Percentiles rank a stretch among this genome's conserved stretches.
Evolutionary conservation across 2,329 filamentous ascomycete species (phyloP).

Genomic region (Aspergillus persii): DNA sequence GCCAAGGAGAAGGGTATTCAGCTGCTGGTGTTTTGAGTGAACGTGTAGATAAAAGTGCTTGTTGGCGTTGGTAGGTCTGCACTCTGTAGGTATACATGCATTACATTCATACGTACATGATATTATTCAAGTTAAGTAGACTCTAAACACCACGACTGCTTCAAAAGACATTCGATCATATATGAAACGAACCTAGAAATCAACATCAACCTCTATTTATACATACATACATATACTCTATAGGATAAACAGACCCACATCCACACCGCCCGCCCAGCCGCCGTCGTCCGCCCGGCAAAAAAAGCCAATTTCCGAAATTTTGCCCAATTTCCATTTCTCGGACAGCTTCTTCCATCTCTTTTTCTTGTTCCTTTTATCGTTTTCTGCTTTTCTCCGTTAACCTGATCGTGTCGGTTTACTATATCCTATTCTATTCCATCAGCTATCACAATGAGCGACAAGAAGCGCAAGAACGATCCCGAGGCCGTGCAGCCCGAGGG

Average conservation of each 20-base stretch:
- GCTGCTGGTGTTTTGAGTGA: conserved; percentile 49
- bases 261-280: conserved; percentile 22
- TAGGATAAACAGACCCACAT: background rate
- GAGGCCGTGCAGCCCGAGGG: conserved; percentile 27
- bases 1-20: conserved; percentile 54
- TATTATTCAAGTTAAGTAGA: no score
- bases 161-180: no score
- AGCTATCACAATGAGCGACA: conserved; percentile 33
- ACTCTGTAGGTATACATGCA: background rate
- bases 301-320: conserved; percentile 29
- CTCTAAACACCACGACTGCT: no score
- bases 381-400: background rate
- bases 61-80: conserved; percentile 8
- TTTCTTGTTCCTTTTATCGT: conserved; percentile 1
- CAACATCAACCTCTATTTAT: no score
- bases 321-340: background rate
- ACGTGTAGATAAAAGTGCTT: background rate
- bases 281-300: conserved; percentile 23
- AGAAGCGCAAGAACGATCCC: conserved; percentile 36
- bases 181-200: no score
- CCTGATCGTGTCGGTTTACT: background rate
- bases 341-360: background rate
- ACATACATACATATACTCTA: no score
- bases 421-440: background rate
- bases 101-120: background rate